phyloP scores from a whole-genome alignment of 148 eudicot genomes.

The Persicaria maculosa region DNA sequence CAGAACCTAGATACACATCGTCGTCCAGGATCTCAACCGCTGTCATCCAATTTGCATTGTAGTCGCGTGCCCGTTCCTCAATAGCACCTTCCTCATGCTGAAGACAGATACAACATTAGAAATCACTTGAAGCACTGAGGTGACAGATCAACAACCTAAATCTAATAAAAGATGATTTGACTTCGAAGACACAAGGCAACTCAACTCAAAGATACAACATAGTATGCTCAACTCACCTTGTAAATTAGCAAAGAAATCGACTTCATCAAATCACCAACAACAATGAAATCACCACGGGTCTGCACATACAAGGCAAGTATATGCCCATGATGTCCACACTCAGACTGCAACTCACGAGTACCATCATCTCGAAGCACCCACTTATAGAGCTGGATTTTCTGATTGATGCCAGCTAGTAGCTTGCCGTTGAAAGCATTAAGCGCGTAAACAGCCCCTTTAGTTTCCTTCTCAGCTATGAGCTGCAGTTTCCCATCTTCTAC shows the following conservation, averaged over 20 bases:
- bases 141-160: background rate
- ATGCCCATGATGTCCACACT: constrained; percentile 98
- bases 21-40: constrained; percentile 95
- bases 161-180: background rate
- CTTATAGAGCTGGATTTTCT: constrained; percentile 88
- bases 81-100: constrained; percentile 99
- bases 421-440: constrained; percentile 90
- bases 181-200: background rate
- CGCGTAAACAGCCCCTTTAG: constrained; percentile 92
- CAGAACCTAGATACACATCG: constrained; percentile 79
- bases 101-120: background rate
- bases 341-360: constrained; percentile 82
- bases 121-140: too few species aligned
- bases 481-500: constrained; percentile 95
- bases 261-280: constrained; percentile 96
- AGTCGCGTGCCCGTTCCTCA: constrained; percentile 98
- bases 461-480: constrained; percentile 89
- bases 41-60: constrained; percentile 98
- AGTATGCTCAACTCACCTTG: constrained; percentile 41
- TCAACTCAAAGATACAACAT: background rate
- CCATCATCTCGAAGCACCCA: constrained; percentile 98
- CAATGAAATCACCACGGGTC: constrained; percentile 95
- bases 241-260: constrained; percentile 85
- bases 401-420: constrained; percentile 92
- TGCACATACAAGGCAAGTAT: constrained; percentile 95